These are phyloP conservation scores for Nakazawaea anatomiae DNA, from an alignment of 805 yeast species.

Conservation along the genomic window DNA sequence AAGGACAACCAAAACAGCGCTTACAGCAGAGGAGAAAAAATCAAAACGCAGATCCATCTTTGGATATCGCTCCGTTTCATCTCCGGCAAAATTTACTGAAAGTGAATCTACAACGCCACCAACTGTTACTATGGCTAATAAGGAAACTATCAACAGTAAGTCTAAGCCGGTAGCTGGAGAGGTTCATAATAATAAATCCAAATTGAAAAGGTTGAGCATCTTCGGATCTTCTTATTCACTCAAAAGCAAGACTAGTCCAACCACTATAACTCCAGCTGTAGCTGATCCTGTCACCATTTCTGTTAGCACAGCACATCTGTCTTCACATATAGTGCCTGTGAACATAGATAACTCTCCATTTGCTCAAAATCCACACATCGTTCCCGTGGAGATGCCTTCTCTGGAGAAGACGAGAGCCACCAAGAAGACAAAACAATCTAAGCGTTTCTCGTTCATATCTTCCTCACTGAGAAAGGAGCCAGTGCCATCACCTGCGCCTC, in stretches of 20 bases:
- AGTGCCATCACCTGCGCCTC: background rate
- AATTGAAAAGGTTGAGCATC: constrained; percentile 1
- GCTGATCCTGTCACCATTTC: background rate
- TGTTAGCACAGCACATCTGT: background rate
- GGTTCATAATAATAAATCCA: background rate
- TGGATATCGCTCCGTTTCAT: constrained; percentile 22
- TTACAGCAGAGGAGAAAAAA: constrained; percentile 15
- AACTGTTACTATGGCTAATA: background rate
- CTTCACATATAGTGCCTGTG: background rate
- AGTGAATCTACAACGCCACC: background rate
- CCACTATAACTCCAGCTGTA: background rate
- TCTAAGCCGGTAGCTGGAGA: background rate
- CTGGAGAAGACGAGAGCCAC: background rate
- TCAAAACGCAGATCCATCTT: constrained; percentile 20
- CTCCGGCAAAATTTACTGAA: background rate
- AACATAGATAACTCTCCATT: background rate
- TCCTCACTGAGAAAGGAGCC: background rate
- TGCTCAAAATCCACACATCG: background rate
- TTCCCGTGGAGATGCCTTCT: background rate
- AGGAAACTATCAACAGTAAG: background rate
- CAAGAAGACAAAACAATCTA: background rate
- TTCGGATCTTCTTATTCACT: constrained; percentile 4
- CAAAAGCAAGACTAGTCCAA: background rate
- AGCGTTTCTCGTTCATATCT: background rate
- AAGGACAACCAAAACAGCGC: constrained; percentile 10